Percentiles rank a stretch among this genome's conserved stretches.
These are phyloP conservation scores for Phytophthora europaea DNA, from an alignment of 352 stramenopile genomes.

Conservation along the genomic window DNA sequence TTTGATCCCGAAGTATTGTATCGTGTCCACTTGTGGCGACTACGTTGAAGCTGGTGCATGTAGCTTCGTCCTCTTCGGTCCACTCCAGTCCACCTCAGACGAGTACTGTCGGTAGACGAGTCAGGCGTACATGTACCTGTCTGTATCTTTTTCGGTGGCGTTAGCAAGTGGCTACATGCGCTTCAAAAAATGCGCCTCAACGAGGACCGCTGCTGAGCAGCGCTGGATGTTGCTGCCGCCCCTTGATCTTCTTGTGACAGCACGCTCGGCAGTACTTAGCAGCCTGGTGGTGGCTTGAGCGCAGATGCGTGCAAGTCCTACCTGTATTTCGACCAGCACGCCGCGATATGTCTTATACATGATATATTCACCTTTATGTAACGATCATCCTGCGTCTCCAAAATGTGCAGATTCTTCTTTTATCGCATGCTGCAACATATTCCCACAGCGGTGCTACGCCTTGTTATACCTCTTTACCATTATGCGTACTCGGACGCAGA, in stretches of 20 bases:
- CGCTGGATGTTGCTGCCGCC: background rate
- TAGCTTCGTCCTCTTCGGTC: background rate
- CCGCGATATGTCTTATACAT: background rate
- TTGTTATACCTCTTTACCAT: background rate
- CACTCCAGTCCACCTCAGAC: background rate
- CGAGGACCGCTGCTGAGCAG: background rate
- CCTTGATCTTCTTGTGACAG: slow-evolving; percentile 23
- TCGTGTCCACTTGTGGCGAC: too few relatives aligned
- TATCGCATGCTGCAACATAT: background rate
- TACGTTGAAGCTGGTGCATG: background rate
- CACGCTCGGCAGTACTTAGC: background rate
- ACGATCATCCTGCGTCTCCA: background rate
- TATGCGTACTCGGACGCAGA: background rate
- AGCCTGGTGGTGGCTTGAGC: background rate
- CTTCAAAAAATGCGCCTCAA: background rate
- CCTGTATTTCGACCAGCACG: background rate
- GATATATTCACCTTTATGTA: background rate
- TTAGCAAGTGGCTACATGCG: background rate
- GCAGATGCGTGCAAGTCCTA: background rate
- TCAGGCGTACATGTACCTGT: background rate
- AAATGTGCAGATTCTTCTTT: background rate
- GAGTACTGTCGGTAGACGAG: background rate
- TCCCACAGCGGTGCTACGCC: background rate
- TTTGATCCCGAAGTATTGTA: too few relatives aligned
- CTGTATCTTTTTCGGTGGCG: background rate